phyloP scores from a whole-genome alignment of 345 rosid genomes.

The Triadica sebifera region DNA sequence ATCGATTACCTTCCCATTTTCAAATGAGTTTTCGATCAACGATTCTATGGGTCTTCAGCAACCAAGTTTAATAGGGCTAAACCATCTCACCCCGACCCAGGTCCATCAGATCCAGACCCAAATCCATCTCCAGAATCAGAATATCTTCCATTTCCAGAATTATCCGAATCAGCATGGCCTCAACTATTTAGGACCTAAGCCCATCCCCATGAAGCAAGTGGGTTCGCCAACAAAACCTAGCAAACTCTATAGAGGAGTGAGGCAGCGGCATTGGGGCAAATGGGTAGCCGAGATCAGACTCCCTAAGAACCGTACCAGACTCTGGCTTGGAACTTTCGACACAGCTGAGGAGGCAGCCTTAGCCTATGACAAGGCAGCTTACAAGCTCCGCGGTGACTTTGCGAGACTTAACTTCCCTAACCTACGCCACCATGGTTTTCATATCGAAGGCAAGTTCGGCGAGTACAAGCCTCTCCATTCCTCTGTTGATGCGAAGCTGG shows the following conservation, averaged over 20 bases:
- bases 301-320: conserved; percentile 83
- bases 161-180: conserved; percentile 6
- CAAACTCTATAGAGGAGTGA: conserved; percentile 29
- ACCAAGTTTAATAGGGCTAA: conserved; percentile 53
- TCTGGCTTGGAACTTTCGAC: conserved; percentile 94
- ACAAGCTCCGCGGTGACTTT: conserved; percentile 68
- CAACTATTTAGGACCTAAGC: conserved; percentile 18
- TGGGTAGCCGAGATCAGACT: conserved; percentile 43
- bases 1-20: conserved; percentile 35
- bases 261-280: conserved; percentile 37
- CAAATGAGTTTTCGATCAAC: conserved; percentile 23
- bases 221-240: conserved; percentile 21
- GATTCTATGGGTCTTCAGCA: conserved; percentile 33
- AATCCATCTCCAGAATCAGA: conserved; percentile 2
- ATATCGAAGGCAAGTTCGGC: conserved; percentile 38
- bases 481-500: conserved; percentile 77
- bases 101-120: conserved; percentile 41
- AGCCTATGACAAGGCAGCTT: conserved; percentile 89
- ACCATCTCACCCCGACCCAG: conserved; percentile 56
- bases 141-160: background rate
- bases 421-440: conserved; percentile 42
- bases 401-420: conserved; percentile 87
- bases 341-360: conserved; percentile 88
- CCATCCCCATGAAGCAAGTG: conserved; percentile 27
- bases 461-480: conserved; percentile 76